phyloP scores from a whole-genome alignment of 2,329 filamentous ascomycete genomes.

The Fusarium anthophilum region DNA sequence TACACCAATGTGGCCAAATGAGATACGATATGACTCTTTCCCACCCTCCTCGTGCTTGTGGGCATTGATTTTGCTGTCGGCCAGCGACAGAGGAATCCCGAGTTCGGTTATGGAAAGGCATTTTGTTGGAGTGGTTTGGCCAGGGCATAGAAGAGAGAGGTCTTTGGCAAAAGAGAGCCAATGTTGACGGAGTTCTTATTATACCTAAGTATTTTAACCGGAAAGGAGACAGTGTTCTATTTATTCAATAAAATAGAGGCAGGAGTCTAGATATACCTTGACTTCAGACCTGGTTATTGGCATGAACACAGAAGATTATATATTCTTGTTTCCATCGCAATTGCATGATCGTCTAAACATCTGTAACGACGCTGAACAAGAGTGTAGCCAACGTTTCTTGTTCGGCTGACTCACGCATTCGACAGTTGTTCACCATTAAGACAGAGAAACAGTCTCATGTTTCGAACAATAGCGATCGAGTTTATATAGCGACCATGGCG shows the following conservation, averaged over 20 bases:
- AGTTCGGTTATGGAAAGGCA: not conserved
- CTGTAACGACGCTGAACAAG: slow-evolving; percentile 7
- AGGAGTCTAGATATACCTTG: not conserved
- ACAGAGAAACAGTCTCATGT: not conserved
- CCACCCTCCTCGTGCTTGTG: not conserved
- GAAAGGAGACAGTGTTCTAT: not conserved
- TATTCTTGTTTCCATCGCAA: not conserved
- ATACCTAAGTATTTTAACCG: not conserved
- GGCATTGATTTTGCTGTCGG: not conserved
- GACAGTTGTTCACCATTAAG: not conserved
- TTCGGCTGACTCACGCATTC: not conserved
- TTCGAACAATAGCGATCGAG: not conserved
- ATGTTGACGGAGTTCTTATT: not conserved
- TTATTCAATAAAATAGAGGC: not conserved
- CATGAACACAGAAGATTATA: not conserved
- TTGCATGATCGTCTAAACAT: not conserved
- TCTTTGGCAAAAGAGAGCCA: not conserved
- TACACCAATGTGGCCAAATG: not conserved
- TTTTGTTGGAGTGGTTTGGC: not conserved
- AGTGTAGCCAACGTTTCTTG: slow-evolving; percentile 3
- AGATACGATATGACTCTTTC: not conserved
- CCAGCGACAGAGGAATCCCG: not conserved
- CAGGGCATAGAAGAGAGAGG: not conserved
- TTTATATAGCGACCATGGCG: not conserved
- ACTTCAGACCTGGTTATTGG: not conserved